Conservation (phyloP, 2,329 filamentous ascomycete species). For the Diaporthe sp. region DNA sequence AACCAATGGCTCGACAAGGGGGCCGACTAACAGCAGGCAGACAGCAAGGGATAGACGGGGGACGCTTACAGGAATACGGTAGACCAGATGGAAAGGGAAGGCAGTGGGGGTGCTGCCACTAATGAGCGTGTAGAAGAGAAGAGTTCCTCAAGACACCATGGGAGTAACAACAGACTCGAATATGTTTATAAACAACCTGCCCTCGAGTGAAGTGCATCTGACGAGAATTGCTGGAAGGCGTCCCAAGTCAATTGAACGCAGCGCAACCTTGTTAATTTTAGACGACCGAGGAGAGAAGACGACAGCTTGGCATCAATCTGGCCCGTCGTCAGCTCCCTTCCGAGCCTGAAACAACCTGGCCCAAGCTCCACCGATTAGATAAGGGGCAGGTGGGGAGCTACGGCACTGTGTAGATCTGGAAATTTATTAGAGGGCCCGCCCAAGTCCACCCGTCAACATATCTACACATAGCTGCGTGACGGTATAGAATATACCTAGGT, state of each 20-base stretch:
- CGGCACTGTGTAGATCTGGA: not conserved
- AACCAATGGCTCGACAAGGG: slow-evolving; percentile 11
- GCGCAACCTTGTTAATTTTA: slow-evolving; percentile 31
- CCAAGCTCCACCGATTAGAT: slow-evolving; percentile 43
- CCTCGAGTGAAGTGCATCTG: not conserved
- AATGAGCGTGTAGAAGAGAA: slow-evolving; percentile 33
- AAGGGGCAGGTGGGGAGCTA: slow-evolving; percentile 26
- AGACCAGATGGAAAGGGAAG: slow-evolving; percentile 3
- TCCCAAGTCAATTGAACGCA: slow-evolving; percentile 15
- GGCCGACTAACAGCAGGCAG: slow-evolving; percentile 15
- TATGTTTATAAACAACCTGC: slow-evolving; percentile 8
- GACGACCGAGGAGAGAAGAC: slow-evolving; percentile 22
- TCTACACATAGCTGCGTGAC: not conserved
- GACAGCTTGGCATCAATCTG: slow-evolving; percentile 36
- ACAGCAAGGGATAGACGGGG: not conserved
- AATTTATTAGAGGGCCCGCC: not conserved
- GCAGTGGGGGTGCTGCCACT: slow-evolving; percentile 4
- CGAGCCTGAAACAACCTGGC: slow-evolving; percentile 26
- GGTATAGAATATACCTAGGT: not conserved
- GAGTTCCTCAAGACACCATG: not conserved
- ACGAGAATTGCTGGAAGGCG: slow-evolving; percentile 1
- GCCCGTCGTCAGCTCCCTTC: slow-evolving; percentile 26
- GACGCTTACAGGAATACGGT: not conserved
- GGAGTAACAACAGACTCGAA: not conserved
- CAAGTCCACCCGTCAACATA: not conserved